Base-by-base conservation (phyloP, 1,284 basidiomycete genomes). In the Farysia itapuensis region DNA sequence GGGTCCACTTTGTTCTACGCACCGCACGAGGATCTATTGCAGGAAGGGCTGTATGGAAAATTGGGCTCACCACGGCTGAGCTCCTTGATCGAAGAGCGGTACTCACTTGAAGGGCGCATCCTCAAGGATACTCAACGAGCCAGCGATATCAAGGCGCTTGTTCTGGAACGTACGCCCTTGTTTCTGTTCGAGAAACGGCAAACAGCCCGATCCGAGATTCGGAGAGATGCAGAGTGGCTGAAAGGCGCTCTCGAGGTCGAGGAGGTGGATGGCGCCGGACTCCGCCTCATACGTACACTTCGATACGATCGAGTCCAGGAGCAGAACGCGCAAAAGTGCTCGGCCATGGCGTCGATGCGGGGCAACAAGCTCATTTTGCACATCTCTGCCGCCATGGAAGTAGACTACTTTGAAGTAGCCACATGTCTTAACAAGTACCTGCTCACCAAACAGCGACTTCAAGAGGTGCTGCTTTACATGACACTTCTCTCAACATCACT, bases 401-500 rank as follows among this genome's bases (percentile, higher is more conserved):
- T 87, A n/a, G 92, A 96, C 72, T 88, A 90, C 83, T 95, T 90
- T 70, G 92, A 95, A 39, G 70, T 76, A n/a, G 73, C 73, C 2
- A 54, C 57, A 3, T 61, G 70, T 18, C 58, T 76, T 20, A 60
- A 45, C 56, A 70, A 70, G 44, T 50, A 66, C 35, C 51, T 77
- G 28, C 47, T 74, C 31, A 65, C 59, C 20, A 52, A 66, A 42
- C 74, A 75, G 41, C 56, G 63, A 21, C 40, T 76, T 32, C 72
- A 68, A 30, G 73, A 76, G 38, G 68, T 75, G 29, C 53, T 97
- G 7, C 77, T 97, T 12, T 88, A 95, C 69, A 89, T 90, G 84
- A 94, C 90, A 0, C 89, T 98, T 35, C 82, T 98, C 11, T 90
- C 89, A 0, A 95, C 92, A 0, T 88, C 93, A 48, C 79, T 97